Evolutionary conservation across 2,329 filamentous ascomycete species (phyloP).

Genomic region (Colletotrichum tofieldiae): DNA sequence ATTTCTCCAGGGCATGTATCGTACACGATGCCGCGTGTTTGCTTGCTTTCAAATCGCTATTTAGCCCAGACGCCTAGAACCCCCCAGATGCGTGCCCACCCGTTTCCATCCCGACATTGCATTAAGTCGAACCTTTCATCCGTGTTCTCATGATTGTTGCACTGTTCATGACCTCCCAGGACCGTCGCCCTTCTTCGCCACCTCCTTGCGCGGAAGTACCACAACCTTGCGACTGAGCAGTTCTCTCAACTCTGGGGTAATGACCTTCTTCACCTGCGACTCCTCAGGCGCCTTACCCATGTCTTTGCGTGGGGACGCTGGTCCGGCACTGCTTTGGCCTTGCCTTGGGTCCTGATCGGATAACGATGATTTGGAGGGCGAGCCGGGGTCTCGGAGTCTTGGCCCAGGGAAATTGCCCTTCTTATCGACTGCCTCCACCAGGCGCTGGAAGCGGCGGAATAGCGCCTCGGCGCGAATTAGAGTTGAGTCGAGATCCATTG

Average conservation of each 20-base stretch:
- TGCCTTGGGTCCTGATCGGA: conserved; percentile 2
- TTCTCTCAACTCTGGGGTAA: conserved; percentile 71
- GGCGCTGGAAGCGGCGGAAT: conserved; percentile 89
- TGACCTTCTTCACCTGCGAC: conserved; percentile 60
- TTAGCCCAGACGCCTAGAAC: conserved; percentile 2
- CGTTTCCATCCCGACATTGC: neutral
- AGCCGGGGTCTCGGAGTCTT: conserved; percentile 43
- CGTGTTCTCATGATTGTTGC: neutral
- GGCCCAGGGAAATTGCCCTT: conserved; percentile 86
- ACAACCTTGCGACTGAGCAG: conserved; percentile 66
- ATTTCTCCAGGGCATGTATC: neutral
- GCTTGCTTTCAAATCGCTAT: neutral
- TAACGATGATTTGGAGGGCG: conserved; percentile 40
- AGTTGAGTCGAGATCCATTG: conserved; percentile 90
- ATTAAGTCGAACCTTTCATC: neutral
- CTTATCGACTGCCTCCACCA: conserved; percentile 93
- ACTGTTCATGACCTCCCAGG: conserved; percentile 17
- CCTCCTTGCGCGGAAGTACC: conserved; percentile 60
- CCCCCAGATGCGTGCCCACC: neutral
- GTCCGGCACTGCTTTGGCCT: conserved; percentile 47
- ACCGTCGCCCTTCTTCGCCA: conserved; percentile 37
- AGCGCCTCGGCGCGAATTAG: conserved; percentile 90
- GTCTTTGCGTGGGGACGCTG: conserved; percentile 47
- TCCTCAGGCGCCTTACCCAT: conserved; percentile 53
- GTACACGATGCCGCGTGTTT: conserved; percentile 6